Base-by-base conservation (phyloP, 2,329 filamentous ascomycete species). In the Calcarisporium arbuscula region DNA sequence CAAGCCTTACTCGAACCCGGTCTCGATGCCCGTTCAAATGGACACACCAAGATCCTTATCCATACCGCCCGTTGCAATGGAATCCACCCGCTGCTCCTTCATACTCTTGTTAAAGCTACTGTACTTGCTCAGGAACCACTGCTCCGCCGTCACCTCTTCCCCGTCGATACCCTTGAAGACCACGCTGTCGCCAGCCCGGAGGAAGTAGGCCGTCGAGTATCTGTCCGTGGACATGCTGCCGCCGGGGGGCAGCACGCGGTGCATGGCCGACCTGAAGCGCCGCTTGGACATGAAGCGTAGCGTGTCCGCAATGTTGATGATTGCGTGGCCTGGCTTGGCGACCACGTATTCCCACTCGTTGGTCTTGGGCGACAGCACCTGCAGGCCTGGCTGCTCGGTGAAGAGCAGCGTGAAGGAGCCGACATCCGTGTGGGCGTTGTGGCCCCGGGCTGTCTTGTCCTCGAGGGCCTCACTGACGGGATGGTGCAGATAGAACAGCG, bases 371-470 rank as follows among this genome's bases (percentile, higher is more conserved):
- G 67, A 65, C 4, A 65, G 64, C 43, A 74, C 63, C 51, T 77
- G 72, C 26, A 76, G 61, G 3, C 72, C 72, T 64, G 66, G 70
- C 54, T 72, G 61, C 52, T 68, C 62, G 44, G 54, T 61, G 61
- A 74, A 73, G 21, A 74, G 61, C 35, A 74, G 51, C 7, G 70
- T 72, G 25, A 74, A 52, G 17, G 64, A 64, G 44, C 66, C 64
- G 51, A 72, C 65, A 55, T 74, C 70, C 19, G 70, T 73, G 56
- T 74, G 69, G 55, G 67, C 70, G 53, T 70, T 63, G 53, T 72
- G 67, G n/a, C n/a, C n/a, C n/a, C n/a, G n/a, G n/a, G n/a, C n/a
- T n/a, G n/a, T 60, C 44, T 57, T 51, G 40, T 60, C 55, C 30
- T 45, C 8, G 8, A 28, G 27, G 8, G 27, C 8, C 14, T 28